Conservation (phyloP, 495 filamentous ascomycete species). For the Neurospora sp. region DNA sequence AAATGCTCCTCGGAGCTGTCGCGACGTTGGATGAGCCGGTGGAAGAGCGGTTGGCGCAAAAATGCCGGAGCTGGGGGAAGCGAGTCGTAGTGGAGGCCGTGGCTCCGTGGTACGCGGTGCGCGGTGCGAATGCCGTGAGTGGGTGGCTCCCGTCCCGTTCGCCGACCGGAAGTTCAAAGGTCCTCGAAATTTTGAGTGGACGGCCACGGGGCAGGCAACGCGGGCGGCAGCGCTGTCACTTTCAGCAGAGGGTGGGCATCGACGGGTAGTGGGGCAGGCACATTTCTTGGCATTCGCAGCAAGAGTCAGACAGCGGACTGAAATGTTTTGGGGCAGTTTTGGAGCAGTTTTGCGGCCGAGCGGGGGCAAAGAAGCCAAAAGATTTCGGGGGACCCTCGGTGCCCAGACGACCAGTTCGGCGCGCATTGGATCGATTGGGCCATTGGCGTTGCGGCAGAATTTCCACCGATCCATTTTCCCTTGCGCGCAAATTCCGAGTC, state of each 20-base stretch:
- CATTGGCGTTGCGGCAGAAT: conserved; percentile 1
- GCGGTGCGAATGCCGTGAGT: neutral
- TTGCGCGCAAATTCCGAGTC: conserved; percentile 4
- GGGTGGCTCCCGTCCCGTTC: neutral
- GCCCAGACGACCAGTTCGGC: neutral
- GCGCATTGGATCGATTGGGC: neutral
- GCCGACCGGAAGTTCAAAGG: neutral
- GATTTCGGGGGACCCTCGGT: neutral
- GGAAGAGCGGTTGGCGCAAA: neutral
- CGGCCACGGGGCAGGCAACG: neutral
- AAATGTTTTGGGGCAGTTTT: neutral
- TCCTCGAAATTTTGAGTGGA: neutral
- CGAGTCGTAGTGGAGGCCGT: neutral
- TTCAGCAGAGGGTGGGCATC: neutral
- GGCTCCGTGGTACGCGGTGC: neutral
- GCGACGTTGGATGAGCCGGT: neutral
- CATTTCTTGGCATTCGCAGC: neutral
- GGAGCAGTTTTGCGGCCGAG: neutral
- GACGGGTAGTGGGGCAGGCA: neutral
- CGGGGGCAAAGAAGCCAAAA: neutral
- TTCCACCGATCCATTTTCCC: conserved; percentile 2
- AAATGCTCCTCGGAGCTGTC: conserved; percentile 3
- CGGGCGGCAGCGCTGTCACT: neutral
- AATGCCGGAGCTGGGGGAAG: neutral
- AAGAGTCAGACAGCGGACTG: neutral